Base-by-base conservation (phyloP, 1,139 yeast species). In the Hansenula sp. region DNA sequence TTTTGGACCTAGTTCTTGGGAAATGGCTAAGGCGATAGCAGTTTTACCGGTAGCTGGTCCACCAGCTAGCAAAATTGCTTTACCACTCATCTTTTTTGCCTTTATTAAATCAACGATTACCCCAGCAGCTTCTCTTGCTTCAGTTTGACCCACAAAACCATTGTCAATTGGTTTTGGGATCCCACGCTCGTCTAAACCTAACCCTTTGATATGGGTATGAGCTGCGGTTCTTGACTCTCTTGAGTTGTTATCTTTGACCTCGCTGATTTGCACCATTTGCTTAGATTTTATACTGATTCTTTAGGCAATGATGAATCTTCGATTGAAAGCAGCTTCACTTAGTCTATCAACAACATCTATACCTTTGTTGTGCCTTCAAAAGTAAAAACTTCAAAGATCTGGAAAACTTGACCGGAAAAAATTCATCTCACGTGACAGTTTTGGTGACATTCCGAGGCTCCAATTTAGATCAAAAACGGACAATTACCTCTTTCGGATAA, bases 21-120 rank as follows among this genome's bases (percentile, higher is more conserved):
- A 88, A 46, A 94, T 84, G 1, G 98, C 99, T 47, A 94, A 71
- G 0, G 99, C 98, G 60, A 93, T 74, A 0, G 99, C 99, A 1
- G 99, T 93, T 67, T 93, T 93, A 60, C 99, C 99, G 5, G 98
- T 91, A 4, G 98, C 98, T 16, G 99, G 98, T 5, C 96, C 96
- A 48, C 99, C 99, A 0, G 99, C 98, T 44, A 93, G 73, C 50
- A 93, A 69, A 40, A 93, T 82, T n/a, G 98, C 99, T 62, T 90
- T 88, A 27, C 99, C 99, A 45, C 96, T 84, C 88, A 93, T 85
- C 65, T 84, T 90, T 62, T 88, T 89, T 33, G 93, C 85, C 67
- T 90, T 91, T 69, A 93, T 90, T 60, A 93, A 72, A 66, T 93
- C 99, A 32, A 93, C 98, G 52, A 93, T 79, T 43, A 94, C 84